Base-by-base conservation (phyloP, 352 stramenopile genomes). In the Phytophthora hibernalis region DNA sequence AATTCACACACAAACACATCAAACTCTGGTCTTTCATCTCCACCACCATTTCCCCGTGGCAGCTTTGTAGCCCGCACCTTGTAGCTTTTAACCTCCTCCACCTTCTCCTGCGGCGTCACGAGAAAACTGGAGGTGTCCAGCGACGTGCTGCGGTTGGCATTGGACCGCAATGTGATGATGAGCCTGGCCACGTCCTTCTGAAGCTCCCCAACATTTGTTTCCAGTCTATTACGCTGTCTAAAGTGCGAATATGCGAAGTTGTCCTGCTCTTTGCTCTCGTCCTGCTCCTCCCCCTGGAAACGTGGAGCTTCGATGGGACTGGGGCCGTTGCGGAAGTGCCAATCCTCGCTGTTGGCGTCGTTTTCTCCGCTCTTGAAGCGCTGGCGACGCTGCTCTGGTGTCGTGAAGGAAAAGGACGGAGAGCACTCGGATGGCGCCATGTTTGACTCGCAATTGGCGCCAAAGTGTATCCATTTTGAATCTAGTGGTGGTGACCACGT, bases 181-280 rank as follows among this genome's bases (percentile, higher is more conserved):
- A 94, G 77, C 45, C 73, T 89, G 26, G 82, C 83, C 18, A 92
- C 83, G 54, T 94, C 86, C 30, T 85, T 79, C 70, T 92, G 80
- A 38, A 94, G 70, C 58, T 94, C 86, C 50, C 87, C 80, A 5
- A 92, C 72, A 5, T 83, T 76, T 61, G 79, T 76, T 51, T 94
- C 83, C 12, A 92, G 65, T 0, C 80, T 68, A 49, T 94, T 92
- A 11, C 80, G 74, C 9, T 79, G 76, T 38, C 58, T 72, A 59
- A 80, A 82, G 44, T 83, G 73, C 45, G 73, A 76, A 28, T 73
- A 72, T 20, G 76, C 75, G 24, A 77, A 82, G 40, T 70, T 61
- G 9, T 30, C 37, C 22, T 28, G n/a, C 38, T 55, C n/a, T n/a
- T n/a, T n/a, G n/a, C n/a, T n/a, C n/a, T n/a, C 40, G 30, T 53